These are phyloP conservation scores for Candida krabiensis DNA, from an alignment of 805 yeast species.

Conservation along the genomic window DNA sequence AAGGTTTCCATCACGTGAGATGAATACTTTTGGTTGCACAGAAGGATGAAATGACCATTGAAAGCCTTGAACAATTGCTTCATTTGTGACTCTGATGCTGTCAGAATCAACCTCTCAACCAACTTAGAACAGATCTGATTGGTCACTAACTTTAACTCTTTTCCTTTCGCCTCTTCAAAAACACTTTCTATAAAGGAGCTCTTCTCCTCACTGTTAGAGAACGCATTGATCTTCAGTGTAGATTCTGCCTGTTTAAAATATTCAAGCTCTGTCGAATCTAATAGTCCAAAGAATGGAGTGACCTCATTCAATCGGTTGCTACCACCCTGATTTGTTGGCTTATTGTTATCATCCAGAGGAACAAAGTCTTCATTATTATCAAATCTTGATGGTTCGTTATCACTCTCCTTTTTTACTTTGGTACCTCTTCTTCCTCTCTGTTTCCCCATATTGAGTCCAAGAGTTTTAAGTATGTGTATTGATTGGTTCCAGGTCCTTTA, in stretches of 20 bases:
- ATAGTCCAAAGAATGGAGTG: slow-evolving; percentile 76
- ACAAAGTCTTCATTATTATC: background rate
- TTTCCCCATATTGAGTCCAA: slow-evolving; percentile 7
- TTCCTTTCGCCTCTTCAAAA: slow-evolving; percentile 82
- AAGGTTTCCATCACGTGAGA: slow-evolving; percentile 93
- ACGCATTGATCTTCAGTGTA: slow-evolving; percentile 76
- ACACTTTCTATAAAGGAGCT: slow-evolving; percentile 72
- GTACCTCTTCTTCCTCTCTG: slow-evolving; percentile 8
- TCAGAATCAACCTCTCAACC: slow-evolving; percentile 79
- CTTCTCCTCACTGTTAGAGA: slow-evolving; percentile 71
- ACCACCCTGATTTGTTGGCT: slow-evolving; percentile 1
- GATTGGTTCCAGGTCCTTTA: no score
- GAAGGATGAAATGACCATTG: slow-evolving; percentile 69
- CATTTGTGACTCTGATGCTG: slow-evolving; percentile 63
- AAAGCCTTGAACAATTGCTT: slow-evolving; percentile 65
- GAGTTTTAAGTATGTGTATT: no score
- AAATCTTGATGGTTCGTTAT: background rate
- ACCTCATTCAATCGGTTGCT: slow-evolving; percentile 12
- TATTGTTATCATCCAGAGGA: background rate
- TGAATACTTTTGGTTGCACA: slow-evolving; percentile 85
- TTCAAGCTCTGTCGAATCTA: slow-evolving; percentile 80
- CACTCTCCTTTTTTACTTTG: background rate
- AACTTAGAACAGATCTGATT: slow-evolving; percentile 94
- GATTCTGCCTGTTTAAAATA: slow-evolving; percentile 93
- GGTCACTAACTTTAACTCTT: slow-evolving; percentile 88